These are phyloP conservation scores for Diaporthe aspalathi DNA, from an alignment of 2,329 filamentous ascomycete genomes.

Conservation along the genomic window DNA sequence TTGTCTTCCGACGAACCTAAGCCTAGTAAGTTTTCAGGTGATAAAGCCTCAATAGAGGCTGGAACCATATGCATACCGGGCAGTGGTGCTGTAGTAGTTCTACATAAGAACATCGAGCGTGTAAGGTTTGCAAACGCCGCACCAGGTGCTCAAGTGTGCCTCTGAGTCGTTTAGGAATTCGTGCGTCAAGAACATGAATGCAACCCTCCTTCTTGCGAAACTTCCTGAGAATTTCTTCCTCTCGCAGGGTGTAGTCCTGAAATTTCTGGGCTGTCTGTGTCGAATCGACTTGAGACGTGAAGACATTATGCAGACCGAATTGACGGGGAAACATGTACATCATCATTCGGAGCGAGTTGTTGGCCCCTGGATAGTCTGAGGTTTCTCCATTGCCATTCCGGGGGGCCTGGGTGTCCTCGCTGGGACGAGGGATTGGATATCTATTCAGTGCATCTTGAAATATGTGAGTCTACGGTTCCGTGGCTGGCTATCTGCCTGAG, in stretches of 20 bases:
- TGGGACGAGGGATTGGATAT: conserved; percentile 55
- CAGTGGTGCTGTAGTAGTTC: conserved; percentile 86
- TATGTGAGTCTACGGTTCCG: conserved; percentile 5
- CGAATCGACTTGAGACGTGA: conserved; percentile 75
- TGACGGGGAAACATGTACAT: conserved; percentile 95
- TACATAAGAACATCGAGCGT: conserved; percentile 82
- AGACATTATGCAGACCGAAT: conserved; percentile 92
- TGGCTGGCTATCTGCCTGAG: background rate
- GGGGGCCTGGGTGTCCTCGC: conserved; percentile 27
- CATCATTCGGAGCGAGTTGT: conserved; percentile 77
- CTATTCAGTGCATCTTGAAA: conserved; percentile 82
- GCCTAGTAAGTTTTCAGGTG: conserved; percentile 5
- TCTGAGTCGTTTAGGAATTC: conserved; percentile 75
- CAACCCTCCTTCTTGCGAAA: conserved; percentile 46
- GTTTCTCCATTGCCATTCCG: background rate
- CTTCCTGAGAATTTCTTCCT: conserved; percentile 76
- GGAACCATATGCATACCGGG: conserved; percentile 58
- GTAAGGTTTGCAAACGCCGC: conserved; percentile 74
- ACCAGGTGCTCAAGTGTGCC: conserved; percentile 71
- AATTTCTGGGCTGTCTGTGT: conserved; percentile 77
- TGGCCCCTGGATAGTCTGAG: conserved; percentile 49
- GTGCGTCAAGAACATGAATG: conserved; percentile 43
- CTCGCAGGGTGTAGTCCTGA: conserved; percentile 87
- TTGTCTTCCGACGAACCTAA: conserved; percentile 23
- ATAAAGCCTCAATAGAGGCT: conserved; percentile 22